phyloP scores from a whole-genome alignment of 495 filamentous ascomycete species.

The Cenococcum geophilum region DNA sequence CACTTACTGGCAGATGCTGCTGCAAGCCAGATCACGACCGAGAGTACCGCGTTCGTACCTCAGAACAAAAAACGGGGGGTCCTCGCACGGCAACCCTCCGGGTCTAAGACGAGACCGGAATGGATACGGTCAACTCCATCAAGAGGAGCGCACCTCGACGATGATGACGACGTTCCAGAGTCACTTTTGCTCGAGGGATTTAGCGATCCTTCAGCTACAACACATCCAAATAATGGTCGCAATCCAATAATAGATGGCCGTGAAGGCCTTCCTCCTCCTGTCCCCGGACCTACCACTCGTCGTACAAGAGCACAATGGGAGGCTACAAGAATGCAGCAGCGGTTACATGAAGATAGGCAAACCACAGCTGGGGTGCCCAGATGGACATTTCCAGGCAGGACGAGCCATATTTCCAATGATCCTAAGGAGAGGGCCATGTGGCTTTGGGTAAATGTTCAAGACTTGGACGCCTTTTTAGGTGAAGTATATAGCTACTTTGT shows the following conservation, averaged over 20 bases:
- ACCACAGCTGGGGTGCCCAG: background rate
- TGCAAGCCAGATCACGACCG: slow-evolving; percentile 55
- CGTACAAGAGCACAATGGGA: slow-evolving; percentile 61
- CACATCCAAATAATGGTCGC: slow-evolving; percentile 1
- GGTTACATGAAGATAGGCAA: slow-evolving; percentile 46
- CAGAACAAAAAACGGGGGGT: slow-evolving; percentile 16
- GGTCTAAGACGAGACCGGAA: slow-evolving; percentile 1
- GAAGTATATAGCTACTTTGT: slow-evolving; percentile 89
- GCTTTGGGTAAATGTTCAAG: slow-evolving; percentile 89
- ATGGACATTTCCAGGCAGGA: slow-evolving; percentile 1
- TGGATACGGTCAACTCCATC: slow-evolving; percentile 15
- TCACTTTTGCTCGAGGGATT: slow-evolving; percentile 73
- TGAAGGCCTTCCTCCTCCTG: slow-evolving; percentile 34
- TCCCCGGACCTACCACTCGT: slow-evolving; percentile 50
- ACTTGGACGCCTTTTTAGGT: slow-evolving; percentile 82
- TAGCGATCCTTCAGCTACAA: slow-evolving; percentile 6
- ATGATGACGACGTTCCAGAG: slow-evolving; percentile 84
- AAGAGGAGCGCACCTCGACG: slow-evolving; percentile 26
- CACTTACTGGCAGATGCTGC: slow-evolving; percentile 57
- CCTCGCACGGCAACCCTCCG: slow-evolving; percentile 1
- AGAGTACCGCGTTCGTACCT: slow-evolving; percentile 44
- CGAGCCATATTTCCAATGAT: slow-evolving; percentile 36
- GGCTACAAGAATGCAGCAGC: slow-evolving; percentile 55
- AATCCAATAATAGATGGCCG: slow-evolving; percentile 4
- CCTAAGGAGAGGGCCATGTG: slow-evolving; percentile 85